Evolutionary conservation across 1,284 basidiomycete species (phyloP).

Genomic region (Hortiboletus rubellus): DNA sequence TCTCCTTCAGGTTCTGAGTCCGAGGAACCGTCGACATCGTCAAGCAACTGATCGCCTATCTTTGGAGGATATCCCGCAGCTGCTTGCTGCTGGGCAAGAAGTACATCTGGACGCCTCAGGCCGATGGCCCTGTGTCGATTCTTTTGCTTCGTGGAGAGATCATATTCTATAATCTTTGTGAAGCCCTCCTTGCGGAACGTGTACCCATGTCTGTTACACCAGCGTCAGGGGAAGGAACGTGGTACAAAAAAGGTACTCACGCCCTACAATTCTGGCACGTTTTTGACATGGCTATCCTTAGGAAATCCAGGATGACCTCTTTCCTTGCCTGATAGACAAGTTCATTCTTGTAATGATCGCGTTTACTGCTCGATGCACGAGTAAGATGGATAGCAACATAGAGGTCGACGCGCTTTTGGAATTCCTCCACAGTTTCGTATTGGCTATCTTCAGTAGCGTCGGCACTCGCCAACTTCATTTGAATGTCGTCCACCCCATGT

Average conservation of each 20-base stretch:
- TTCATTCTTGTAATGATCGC: conserved; percentile 88
- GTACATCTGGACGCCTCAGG: conserved; percentile 72
- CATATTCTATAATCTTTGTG: conserved; percentile 94
- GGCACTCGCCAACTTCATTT: conserved; percentile 38
- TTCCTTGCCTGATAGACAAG: conserved; percentile 89
- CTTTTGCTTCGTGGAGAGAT: conserved; percentile 82
- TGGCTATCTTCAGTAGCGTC: conserved; percentile 38
- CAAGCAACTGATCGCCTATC: conserved; percentile 46
- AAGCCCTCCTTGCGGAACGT: conserved; percentile 93
- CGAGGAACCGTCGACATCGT: conserved; percentile 35
- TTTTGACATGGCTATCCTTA: conserved; percentile 67
- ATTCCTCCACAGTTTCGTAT: conserved; percentile 62
- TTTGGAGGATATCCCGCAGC: conserved; percentile 19
- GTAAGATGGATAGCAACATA: conserved; percentile 71
- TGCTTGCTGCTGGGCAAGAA: conserved; percentile 50
- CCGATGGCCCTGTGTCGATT: conserved; percentile 54
- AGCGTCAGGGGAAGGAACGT: conserved; percentile 5
- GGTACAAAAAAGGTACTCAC: conserved; percentile 50
- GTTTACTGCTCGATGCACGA: conserved; percentile 57
- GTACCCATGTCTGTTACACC: conserved; percentile 63
- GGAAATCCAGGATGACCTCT: conserved; percentile 80
- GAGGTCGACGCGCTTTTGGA: conserved; percentile 67
- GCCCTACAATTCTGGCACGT: conserved; percentile 85
- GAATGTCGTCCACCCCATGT: conserved; percentile 70
- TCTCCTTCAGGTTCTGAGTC: conserved; percentile 51